These are phyloP conservation scores for Ganoderma lingzhi DNA, from an alignment of 1,284 basidiomycete genomes.

Conservation along the genomic window DNA sequence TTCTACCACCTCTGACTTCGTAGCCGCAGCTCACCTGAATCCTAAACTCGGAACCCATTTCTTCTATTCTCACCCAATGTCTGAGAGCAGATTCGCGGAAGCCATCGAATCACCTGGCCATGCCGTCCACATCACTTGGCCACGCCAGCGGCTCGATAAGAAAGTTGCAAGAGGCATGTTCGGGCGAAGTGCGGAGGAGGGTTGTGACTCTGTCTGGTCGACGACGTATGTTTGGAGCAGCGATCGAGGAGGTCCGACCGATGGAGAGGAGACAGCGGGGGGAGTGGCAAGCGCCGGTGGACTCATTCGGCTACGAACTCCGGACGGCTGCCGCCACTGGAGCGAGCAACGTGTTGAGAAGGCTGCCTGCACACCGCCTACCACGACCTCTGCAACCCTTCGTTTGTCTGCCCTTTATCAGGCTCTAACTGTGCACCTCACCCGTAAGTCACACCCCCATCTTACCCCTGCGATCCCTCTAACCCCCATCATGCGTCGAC, in stretches of 20 bases:
- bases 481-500: constrained; percentile 57
- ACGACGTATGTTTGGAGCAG: not conserved
- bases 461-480: constrained; percentile 11
- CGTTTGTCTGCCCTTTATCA: constrained; percentile 25
- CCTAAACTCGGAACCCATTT: not conserved
- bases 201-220: not conserved
- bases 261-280: not conserved
- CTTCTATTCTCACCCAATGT: constrained; percentile 3
- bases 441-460: constrained; percentile 40
- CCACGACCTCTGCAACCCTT: constrained; percentile 27
- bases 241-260: not conserved
- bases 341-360: constrained; percentile 29
- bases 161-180: not conserved
- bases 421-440: constrained; percentile 27
- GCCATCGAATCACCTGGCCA: not conserved
- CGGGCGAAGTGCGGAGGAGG: not conserved
- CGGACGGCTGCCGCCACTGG: constrained; percentile 25
- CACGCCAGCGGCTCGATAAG: not conserved
- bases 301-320: constrained; percentile 26
- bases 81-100: not conserved
- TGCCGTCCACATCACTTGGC: not conserved
- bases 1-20: constrained; percentile 4
- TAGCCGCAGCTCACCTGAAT: constrained; percentile 7
- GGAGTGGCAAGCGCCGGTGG: not conserved
- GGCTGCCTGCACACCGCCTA: constrained; percentile 29